These are phyloP conservation scores for Beta macrorhiza DNA, from an alignment of 179 eudicot genomes.

Conservation along the genomic window DNA sequence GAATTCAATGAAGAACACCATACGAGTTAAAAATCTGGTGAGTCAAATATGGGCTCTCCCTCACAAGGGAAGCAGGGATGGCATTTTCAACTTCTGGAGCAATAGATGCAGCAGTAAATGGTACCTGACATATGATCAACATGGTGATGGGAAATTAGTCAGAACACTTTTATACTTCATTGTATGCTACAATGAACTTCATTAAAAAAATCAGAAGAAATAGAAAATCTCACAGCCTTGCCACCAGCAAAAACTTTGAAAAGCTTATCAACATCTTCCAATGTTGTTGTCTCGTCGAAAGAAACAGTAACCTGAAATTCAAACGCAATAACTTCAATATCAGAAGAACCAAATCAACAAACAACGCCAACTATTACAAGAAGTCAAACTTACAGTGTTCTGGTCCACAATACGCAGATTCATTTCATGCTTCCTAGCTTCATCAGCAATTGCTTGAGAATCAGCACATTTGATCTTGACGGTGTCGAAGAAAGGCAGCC, in stretches of 20 bases:
- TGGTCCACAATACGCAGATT: constrained; percentile 74
- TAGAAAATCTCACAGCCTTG: constrained; percentile 59
- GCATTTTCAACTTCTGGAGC: constrained; percentile 71
- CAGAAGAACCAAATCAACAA: background rate
- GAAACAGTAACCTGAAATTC: constrained; percentile 68
- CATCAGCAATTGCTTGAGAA: constrained; percentile 67
- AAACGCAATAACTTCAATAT: constrained; percentile 5
- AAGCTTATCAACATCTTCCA: constrained; percentile 89
- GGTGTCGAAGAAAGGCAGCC: constrained; percentile 83
- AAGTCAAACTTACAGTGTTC: constrained; percentile 60
- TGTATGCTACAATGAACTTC: background rate
- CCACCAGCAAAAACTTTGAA: constrained; percentile 79
- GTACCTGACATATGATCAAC: constrained; percentile 46
- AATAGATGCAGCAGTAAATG: constrained; percentile 83
- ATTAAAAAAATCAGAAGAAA: background rate
- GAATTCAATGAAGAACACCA: constrained; percentile 25
- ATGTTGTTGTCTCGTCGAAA: constrained; percentile 87
- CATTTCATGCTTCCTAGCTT: constrained; percentile 71
- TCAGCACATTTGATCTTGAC: constrained; percentile 76
- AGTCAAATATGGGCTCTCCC: constrained; percentile 76
- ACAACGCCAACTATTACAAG: background rate
- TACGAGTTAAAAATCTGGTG: constrained; percentile 93
- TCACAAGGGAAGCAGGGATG: constrained; percentile 75
- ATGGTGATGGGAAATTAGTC: background rate
- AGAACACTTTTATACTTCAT: constrained; percentile 6